Evolutionary conservation across 371 early-diverging fungal genomes (phyloP), one percentile per base, ranked within the genome.

Genomic region (Actinomucor elegans): DNA sequence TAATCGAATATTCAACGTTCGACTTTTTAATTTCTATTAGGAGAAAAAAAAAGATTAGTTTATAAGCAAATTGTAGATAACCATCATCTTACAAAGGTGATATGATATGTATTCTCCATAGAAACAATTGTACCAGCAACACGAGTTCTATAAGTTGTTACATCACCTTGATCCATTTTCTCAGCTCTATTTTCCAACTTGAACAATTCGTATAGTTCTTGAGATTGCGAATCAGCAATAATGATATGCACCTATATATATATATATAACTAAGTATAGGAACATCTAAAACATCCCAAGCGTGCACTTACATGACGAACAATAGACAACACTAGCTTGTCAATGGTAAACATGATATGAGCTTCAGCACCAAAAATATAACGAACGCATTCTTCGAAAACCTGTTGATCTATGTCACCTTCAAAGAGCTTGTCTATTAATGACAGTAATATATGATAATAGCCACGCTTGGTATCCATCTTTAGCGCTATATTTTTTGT

Each of bases 311-410:
- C 64, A 28, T 64, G 56, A 9, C 65, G 56, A 33, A 65, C 48
- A 20, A 65, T 46, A 4, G 65, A 52, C 12, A 65, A 31, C 3
- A 65, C 56, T 3, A 65, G 33, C 18, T 90, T 92, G 66, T 97
- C 97, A 18, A 96, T 73, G 0, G 94, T 93, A 56, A 93, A 91
- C 31, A 92, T 75, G 28, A 85, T 64, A 64, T 93, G 94, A 0
- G 91, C 95, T 40, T 89, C 79, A 24, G 90, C 89, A 15, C 93
- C 90, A 68, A 90, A 96, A 61, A 94, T 77, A 34, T 83, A 81
- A 3, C 97, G 85, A 29, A 90, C 70, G 31, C 85, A 75, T 45
- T 99, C 99, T 59, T 99, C 99, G 83, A 88, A 99, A 26, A 71
- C 78, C 31, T 75, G 73, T 31, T 79, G 68, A 32, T 99, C 99